A percentile compares a stretch with the other conserved stretches of the same genome.
Conservation (phyloP, 2,329 filamentous ascomycete species). For the Colletotrichum navitas region DNA sequence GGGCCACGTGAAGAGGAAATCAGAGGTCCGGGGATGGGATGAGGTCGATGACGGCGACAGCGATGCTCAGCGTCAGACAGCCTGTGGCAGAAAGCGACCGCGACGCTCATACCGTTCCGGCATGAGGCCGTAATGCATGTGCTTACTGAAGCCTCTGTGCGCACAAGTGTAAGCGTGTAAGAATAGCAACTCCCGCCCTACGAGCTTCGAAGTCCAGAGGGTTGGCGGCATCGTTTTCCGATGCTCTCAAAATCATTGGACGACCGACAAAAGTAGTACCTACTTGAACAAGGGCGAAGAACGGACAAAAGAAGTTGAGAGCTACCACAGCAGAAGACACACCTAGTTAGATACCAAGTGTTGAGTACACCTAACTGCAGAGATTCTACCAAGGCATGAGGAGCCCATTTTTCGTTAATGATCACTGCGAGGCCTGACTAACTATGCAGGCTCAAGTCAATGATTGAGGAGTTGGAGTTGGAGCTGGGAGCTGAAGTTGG, state of each 20-base stretch:
- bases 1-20: conserved; percentile 1
- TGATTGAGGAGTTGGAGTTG: background rate
- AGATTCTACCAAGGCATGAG: conserved; percentile 5
- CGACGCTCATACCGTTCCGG: background rate
- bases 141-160: background rate
- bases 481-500: background rate
- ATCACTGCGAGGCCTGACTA: conserved; percentile 20
- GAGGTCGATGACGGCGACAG: background rate
- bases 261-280: background rate
- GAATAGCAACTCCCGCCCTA: background rate
- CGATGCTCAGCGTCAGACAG: background rate
- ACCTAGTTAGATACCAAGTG: background rate
- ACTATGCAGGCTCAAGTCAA: conserved; percentile 25
- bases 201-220: background rate
- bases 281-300: background rate
- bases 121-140: background rate
- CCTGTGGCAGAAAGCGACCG: conserved; percentile 3
- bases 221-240: background rate
- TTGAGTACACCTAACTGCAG: background rate
- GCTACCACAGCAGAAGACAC: background rate
- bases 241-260: background rate
- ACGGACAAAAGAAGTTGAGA: background rate
- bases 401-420: background rate
- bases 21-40: background rate
- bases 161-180: background rate